These are phyloP conservation scores for Mortierella sp. DNA, from an alignment of 371 early-diverging fungal genomes.

Conservation along the genomic window DNA sequence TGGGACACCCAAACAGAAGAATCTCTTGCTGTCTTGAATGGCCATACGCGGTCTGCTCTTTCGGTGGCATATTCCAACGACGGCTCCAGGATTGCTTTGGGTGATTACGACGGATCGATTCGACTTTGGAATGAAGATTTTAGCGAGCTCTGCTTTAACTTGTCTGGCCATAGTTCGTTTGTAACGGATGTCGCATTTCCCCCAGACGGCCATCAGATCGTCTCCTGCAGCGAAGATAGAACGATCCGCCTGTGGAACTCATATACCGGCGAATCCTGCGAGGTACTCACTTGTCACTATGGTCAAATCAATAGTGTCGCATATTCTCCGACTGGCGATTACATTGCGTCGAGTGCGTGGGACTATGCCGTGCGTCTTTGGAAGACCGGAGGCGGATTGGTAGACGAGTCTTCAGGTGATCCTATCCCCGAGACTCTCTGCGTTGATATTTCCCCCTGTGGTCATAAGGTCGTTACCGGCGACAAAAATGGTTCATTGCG, in stretches of 20 bases:
- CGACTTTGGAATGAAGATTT: background rate
- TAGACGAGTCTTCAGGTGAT: too few relatives aligned
- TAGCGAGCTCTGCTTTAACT: background rate
- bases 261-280: background rate
- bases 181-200: background rate
- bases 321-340: conserved; percentile 4
- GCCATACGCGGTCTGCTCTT: too few relatives aligned
- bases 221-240: too few relatives aligned
- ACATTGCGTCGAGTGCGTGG: too few relatives aligned
- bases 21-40: too few relatives aligned
- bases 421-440: too few relatives aligned
- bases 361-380: too few relatives aligned
- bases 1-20: too few relatives aligned
- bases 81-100: conserved; percentile 3
- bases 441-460: too few relatives aligned
- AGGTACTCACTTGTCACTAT: background rate
- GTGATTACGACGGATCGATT: background rate
- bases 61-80: conserved; percentile 1
- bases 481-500: background rate
- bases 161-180: background rate
- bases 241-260: background rate
- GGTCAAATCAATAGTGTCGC: background rate
- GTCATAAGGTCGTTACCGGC: too few relatives aligned
- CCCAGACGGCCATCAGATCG: background rate
- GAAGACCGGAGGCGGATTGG: too few relatives aligned